Evolutionary conservation across 2,329 filamentous ascomycete genomes (phyloP).

Genomic region (Phyllosticta citrichinensis): DNA sequence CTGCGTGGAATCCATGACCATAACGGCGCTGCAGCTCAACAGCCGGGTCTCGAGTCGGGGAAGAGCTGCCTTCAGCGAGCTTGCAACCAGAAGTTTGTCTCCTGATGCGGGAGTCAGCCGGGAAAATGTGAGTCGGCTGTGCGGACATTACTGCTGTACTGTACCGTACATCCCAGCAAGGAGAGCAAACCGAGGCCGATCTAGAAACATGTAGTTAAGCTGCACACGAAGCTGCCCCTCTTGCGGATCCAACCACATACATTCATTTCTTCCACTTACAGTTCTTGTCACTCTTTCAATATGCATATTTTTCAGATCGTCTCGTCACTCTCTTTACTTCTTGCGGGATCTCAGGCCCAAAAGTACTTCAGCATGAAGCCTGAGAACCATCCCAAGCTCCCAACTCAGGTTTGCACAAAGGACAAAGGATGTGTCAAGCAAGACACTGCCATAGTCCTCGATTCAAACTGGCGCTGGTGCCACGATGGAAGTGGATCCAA

Average conservation of each 20-base stretch:
- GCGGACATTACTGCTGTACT: background rate
- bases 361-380: constrained; percentile 31
- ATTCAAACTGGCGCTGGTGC: constrained; percentile 42
- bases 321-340: constrained; percentile 27
- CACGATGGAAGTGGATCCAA: constrained; percentile 37
- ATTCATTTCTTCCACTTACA: background rate
- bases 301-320: constrained; percentile 11
- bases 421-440: constrained; percentile 30
- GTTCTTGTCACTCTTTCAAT: background rate
- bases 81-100: background rate
- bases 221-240: background rate
- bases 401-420: constrained; percentile 31
- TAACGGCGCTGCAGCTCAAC: background rate
- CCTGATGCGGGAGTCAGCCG: background rate
- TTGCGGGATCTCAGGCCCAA: constrained; percentile 31
- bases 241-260: background rate
- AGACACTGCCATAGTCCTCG: constrained; percentile 29
- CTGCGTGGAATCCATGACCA: background rate
- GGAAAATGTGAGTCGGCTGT: background rate
- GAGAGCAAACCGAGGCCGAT: background rate
- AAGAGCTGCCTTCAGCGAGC: background rate
- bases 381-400: constrained; percentile 33
- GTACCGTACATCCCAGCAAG: background rate
- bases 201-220: background rate
- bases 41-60: background rate